Base-by-base conservation (phyloP, 192 early-diverging fungal genomes). In the Allomyces macrogynus region DNA sequence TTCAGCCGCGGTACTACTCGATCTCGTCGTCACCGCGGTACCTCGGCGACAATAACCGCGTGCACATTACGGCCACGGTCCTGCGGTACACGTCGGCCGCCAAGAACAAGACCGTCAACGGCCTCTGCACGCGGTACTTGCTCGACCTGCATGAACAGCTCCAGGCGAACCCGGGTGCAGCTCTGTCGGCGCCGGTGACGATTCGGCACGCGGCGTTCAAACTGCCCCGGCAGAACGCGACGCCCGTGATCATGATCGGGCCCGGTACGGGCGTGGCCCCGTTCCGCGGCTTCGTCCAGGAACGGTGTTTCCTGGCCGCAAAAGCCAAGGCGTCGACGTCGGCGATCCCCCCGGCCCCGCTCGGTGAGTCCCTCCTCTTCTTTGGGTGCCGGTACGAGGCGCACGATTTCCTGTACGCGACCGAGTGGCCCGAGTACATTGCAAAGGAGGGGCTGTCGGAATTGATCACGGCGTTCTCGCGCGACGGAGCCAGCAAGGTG, bases 231-330 rank as follows among this genome's bases (percentile, higher is more conserved):
- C 86, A 93, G 68, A 71, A 78, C 57, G 67, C 77, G 10, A 70
- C 83, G 12, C 96, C 96, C 20, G 75, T 99, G 67, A 82, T 99
- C 40, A 99, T 99, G 96, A 77, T 99, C 40, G 96, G 96, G 0
- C 96, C 96, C n/a, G 96, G 96, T 61, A 99, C 96, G 5, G 96
- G 96, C 60, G 89, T 99, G 44, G 96, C 96, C 20, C 96, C 96
- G 25, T 97, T 99, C 86, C 83, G 96, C 61, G 96, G 87, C 5
- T 99, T 99, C 69, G 71, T 96, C 12, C 85, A 87, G 64, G 96
- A 99, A 70, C 89, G 96, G 62, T 83, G 86, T 5, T 68, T 75
- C 44, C 63, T 69, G 60, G 75, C 80, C 40, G 71, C 70, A 3
- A 78, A 79, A 65, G 81, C 76, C 14, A 78, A 81, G 43, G 20